A percentile compares a stretch with the other conserved stretches of the same genome.
Conservation (phyloP, 305 asterid species). For the Rubia peregrina region DNA sequence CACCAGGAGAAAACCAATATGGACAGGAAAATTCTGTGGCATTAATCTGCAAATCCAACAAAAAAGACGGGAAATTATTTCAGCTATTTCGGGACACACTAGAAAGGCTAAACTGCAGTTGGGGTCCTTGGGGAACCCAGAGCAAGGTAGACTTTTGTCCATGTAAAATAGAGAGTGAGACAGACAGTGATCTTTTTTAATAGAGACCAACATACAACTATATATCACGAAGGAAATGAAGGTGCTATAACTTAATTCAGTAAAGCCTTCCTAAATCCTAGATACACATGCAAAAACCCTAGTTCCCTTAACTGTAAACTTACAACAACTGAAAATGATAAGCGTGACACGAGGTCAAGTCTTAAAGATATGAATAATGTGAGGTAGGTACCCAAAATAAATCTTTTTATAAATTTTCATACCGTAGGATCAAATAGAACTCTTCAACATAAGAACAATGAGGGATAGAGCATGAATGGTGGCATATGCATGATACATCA, state of each 20-base stretch:
- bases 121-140: background rate
- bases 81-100: background rate
- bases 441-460: background rate
- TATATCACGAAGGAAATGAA: background rate
- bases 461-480: background rate
- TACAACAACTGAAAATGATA: background rate
- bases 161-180: background rate
- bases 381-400: background rate
- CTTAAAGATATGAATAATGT: background rate
- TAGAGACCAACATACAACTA: background rate
- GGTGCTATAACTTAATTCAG: background rate
- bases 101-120: background rate
- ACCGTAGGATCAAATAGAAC: background rate
- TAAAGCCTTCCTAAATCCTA: background rate
- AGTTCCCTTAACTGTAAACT: background rate
- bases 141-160: background rate
- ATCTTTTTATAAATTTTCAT: background rate
- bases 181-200: background rate
- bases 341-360: background rate
- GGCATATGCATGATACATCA: background rate
- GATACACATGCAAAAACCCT: background rate
- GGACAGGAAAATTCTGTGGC: slow-evolving; percentile 87
- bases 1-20: slow-evolving; percentile 75
- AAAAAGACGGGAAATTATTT: slow-evolving; percentile 9
- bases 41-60: slow-evolving; percentile 46